These are phyloP conservation scores for Nicotiana noctiflora DNA, from an alignment of 257 asterid genomes.

Conservation along the genomic window DNA sequence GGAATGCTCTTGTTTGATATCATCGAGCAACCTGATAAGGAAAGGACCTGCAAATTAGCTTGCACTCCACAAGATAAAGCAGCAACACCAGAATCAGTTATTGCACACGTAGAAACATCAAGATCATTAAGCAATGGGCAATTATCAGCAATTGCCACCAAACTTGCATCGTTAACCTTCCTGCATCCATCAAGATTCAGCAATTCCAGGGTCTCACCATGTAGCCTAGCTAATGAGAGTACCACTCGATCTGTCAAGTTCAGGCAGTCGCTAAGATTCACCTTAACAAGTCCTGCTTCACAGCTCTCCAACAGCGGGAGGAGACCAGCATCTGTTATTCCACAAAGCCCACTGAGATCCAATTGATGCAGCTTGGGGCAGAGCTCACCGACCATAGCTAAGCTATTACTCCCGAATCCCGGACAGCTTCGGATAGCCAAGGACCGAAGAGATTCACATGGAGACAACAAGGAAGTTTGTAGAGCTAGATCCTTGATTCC, in stretches of 20 bases:
- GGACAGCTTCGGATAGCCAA: conserved; percentile 23
- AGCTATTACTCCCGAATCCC: conserved; percentile 19
- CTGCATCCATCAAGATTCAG: conserved; percentile 24
- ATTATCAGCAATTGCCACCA: conserved; percentile 14
- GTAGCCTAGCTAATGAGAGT: conserved; percentile 2
- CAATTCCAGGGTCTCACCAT: conserved; percentile 14
- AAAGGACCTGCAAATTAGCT: conserved; percentile 17
- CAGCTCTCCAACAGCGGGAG: conserved; percentile 18
- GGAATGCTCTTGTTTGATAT: conserved; percentile 15
- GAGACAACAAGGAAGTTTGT: conserved; percentile 1
- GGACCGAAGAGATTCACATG: conserved; percentile 18
- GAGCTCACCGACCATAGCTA: conserved; percentile 21
- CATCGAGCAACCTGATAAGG: conserved; percentile 24
- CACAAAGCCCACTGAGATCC: conserved; percentile 24
- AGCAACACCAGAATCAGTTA: conserved; percentile 22
- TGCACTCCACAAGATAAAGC: conserved; percentile 21
- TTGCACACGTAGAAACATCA: conserved; percentile 20
- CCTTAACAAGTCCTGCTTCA: conserved; percentile 18
- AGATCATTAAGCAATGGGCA: conserved; percentile 17
- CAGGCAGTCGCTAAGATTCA: conserved; percentile 20
- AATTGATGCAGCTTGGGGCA: conserved; percentile 21
- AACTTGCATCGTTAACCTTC: conserved; percentile 19
- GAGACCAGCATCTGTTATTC: conserved; percentile 20
- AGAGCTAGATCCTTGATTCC: conserved; percentile 8
- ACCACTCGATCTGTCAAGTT: conserved; percentile 20